Conservation (phyloP, 202 grass and related monocot genomes). For the Bolboschoenoplectus hybrid region DNA sequence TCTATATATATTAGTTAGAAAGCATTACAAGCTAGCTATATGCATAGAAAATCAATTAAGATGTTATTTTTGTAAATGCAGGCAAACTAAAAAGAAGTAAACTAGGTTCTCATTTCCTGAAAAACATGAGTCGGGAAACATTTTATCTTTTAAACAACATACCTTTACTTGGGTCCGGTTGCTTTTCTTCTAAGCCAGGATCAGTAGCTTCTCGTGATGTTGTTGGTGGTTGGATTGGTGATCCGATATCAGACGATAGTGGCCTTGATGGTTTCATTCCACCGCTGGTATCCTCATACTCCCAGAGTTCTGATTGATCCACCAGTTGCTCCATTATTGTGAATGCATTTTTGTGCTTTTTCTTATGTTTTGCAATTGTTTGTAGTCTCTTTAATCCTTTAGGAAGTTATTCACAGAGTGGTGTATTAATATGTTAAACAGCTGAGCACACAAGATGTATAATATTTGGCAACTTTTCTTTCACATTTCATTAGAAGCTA, state of each 20-base stretch:
- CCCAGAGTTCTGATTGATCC: neutral
- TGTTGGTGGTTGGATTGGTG: too few species aligned
- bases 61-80: too few species aligned
- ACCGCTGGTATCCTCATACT: neutral
- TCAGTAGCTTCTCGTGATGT: too few species aligned
- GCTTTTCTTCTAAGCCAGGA: neutral
- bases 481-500: neutral
- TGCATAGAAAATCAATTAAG: too few species aligned
- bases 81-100: neutral
- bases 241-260: too few species aligned
- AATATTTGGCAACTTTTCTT: neutral
- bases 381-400: neutral
- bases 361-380: neutral
- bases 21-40: too few species aligned
- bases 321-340: conserved; percentile 2
- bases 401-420: neutral
- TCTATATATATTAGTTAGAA: neutral
- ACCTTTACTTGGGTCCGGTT: neutral
- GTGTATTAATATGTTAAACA: neutral
- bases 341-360: neutral
- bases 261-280: neutral
- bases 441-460: neutral
- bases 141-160: neutral
- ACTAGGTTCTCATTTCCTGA: neutral
- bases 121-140: neutral